phyloP scores from a whole-genome alignment of 345 rosid genomes.

The Citrus reticulata region DNA sequence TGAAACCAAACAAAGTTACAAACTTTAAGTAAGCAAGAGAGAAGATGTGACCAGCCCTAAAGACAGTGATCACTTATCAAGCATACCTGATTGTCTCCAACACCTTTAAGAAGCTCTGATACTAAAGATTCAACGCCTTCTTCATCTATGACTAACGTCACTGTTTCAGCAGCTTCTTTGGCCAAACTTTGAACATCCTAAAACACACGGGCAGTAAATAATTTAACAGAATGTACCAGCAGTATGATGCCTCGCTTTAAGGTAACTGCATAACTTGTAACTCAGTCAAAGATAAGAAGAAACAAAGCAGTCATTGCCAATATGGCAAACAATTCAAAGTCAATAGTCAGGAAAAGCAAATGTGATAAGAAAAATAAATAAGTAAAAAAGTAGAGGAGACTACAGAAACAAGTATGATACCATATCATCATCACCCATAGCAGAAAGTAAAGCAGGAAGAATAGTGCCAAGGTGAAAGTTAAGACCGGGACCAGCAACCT shows the following conservation, averaged over 20 bases:
- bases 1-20: constrained; percentile 30
- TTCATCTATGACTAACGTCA: constrained; percentile 81
- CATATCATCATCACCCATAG: constrained; percentile 71
- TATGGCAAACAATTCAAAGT: neutral
- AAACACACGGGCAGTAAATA: constrained; percentile 10
- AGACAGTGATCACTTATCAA: neutral
- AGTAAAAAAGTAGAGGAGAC: neutral
- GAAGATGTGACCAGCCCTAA: neutral
- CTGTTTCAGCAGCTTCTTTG: constrained; percentile 86
- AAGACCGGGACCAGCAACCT: constrained; percentile 95
- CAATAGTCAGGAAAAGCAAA: neutral
- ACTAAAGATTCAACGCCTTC: constrained; percentile 81
- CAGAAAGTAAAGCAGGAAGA: constrained; percentile 90
- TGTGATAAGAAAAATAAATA: neutral
- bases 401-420: constrained; percentile 25
- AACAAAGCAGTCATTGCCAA: neutral
- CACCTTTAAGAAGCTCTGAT: constrained; percentile 86
- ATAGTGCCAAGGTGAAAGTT: constrained; percentile 81
- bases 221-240: neutral
- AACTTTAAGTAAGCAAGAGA: neutral
- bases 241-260: neutral
- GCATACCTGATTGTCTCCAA: constrained; percentile 69
- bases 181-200: constrained; percentile 89
- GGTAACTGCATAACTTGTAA: neutral
- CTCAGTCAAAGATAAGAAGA: neutral